Evolutionary conservation across 106 monocot species (phyloP).

Genomic region (Acorus gramineus): DNA sequence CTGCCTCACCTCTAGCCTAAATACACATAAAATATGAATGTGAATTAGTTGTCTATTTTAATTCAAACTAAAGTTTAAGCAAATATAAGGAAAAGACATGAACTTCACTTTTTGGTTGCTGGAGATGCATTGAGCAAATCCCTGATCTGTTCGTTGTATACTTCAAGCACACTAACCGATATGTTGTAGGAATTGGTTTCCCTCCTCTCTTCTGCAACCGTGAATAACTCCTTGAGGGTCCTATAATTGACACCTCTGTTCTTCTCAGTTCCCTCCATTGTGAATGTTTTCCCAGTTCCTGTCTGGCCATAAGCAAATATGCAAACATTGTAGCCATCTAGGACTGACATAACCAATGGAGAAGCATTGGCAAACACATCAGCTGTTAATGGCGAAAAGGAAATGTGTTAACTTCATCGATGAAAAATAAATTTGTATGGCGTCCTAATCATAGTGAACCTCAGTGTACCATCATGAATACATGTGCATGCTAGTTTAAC

Average conservation of each 20-base stretch:
- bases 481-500: not conserved
- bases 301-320: slow-evolving; percentile 93
- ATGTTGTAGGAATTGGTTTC: slow-evolving; percentile 54
- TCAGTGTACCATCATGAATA: too few species aligned
- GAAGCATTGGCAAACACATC: slow-evolving; percentile 78
- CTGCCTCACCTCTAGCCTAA: slow-evolving; percentile 65
- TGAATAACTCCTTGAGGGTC: slow-evolving; percentile 75
- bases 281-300: slow-evolving; percentile 84
- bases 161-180: slow-evolving; percentile 84
- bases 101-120: slow-evolving; percentile 63
- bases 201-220: slow-evolving; percentile 45
- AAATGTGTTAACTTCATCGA: too few species aligned
- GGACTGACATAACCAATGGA: slow-evolving; percentile 63
- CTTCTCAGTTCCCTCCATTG: slow-evolving; percentile 70
- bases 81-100: not conserved
- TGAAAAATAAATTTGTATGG: too few species aligned
- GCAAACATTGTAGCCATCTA: slow-evolving; percentile 88
- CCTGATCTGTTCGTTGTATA: slow-evolving; percentile 85
- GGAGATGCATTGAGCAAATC: slow-evolving; percentile 65
- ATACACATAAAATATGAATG: not conserved
- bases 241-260: slow-evolving; percentile 89
- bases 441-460: too few species aligned
- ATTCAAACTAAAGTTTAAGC: not conserved
- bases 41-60: not conserved
- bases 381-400: slow-evolving; percentile 26